Evolutionary conservation across 2,329 filamentous ascomycete species (phyloP), one percentile per base, ranked within the genome.

Genomic region (Blastomyces gilchristii): DNA sequence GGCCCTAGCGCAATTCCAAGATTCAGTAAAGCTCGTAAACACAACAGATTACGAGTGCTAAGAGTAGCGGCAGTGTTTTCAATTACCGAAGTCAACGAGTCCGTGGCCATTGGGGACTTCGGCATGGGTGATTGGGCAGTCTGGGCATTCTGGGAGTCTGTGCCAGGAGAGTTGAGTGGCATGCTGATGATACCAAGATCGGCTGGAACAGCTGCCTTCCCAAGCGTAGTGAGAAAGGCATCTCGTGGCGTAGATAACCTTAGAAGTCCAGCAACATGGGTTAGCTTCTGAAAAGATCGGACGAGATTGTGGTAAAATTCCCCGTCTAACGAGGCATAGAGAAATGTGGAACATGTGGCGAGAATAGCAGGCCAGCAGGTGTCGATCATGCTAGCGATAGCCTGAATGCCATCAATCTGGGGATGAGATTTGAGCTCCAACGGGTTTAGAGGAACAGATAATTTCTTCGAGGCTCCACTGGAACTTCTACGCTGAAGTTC

Each of bases 341-440:
- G 78, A 71, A 97, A 99, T 0, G 93, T 97, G 0, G 94, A 99
- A 69, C 91, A 97, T 1, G 91, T 94, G 0, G 94, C 93, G 58
- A 99, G 83, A 49, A 97, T 87, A 14, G 94, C 94, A 57, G 94
- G 94, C 94, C 94, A 99, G 73, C 93, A 97, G 68, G 90, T 84
- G 3, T 95, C 90, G 31, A 99, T 88, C 62, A 99, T 88, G 11
- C 83, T 83, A 14, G 91, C 90, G 69, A 90, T 93, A 1, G 86
- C 85, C 70, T 87, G 85, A 63, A 97, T 85, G 59, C 91, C 88
- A 0, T 80, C 73, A 61, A 86, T 82, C 9, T 91, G 80, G 0
- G 89, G 83, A 70, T 95, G 90, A 49, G 88, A 85, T 65, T 87
- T 84, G 8, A 96, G 75, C 1, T 82, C 81, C 2, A 99, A 78